Evolutionary conservation across 768 basidiomycete genomes (phyloP).

Genomic region (Lentinula sp.): DNA sequence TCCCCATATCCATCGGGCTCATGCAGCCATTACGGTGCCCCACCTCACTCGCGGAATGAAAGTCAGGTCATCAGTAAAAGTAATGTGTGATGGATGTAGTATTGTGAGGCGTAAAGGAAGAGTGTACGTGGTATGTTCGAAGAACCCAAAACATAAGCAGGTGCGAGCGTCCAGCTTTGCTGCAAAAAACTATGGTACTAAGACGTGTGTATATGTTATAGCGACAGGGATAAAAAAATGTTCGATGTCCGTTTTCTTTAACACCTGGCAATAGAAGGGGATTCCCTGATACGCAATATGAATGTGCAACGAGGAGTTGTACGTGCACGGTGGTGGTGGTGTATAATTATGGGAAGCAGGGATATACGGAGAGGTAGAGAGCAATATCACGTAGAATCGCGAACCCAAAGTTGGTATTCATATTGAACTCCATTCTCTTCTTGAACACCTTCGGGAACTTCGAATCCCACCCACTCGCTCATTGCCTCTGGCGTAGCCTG

Average conservation of each 20-base stretch:
- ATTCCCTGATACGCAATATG: background rate
- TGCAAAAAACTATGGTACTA: background rate
- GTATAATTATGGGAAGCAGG: background rate
- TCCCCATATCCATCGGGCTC: conserved; percentile 24
- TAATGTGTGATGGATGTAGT: conserved; percentile 91
- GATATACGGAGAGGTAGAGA: background rate
- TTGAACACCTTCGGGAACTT: conserved; percentile 69
- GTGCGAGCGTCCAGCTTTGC: conserved; percentile 33
- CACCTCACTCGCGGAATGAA: conserved; percentile 80
- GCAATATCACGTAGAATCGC: conserved; percentile 20
- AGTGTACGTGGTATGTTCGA: conserved; percentile 88
- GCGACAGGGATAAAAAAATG: conserved; percentile 54
- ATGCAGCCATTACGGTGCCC: conserved; percentile 21
- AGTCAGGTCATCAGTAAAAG: conserved; percentile 90
- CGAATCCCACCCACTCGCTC: conserved; percentile 73
- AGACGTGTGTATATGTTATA: conserved; percentile 21
- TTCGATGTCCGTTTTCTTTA: background rate
- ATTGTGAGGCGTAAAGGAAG: conserved; percentile 86
- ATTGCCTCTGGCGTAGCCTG: conserved; percentile 57
- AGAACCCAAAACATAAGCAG: conserved; percentile 98
- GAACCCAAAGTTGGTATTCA: conserved; percentile 95
- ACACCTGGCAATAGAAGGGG: background rate
- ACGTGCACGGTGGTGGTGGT: background rate
- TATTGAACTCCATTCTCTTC: conserved; percentile 82
- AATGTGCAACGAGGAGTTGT: background rate